These are phyloP conservation scores for Talinum fruticosum DNA, from an alignment of 148 eudicot species.

Conservation along the genomic window DNA sequence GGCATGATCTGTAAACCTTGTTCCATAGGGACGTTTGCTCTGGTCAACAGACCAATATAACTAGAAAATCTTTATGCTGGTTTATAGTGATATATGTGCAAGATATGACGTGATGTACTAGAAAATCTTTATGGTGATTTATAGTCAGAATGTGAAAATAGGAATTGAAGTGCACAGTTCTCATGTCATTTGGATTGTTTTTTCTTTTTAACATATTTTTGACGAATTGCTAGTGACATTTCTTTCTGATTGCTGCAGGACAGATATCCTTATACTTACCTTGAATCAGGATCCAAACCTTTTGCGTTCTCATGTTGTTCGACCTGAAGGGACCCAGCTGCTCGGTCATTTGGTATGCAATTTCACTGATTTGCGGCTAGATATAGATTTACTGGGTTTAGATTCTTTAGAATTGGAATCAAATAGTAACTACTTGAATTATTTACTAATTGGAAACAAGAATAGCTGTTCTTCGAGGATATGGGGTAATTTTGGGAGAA, in stretches of 20 bases:
- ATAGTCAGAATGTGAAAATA: too few species aligned
- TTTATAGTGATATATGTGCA: too few species aligned
- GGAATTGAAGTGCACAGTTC: too few species aligned
- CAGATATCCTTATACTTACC: conserved; percentile 90
- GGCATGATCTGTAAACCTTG: not conserved
- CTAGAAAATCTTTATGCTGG: too few species aligned
- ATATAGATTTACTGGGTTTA: not conserved
- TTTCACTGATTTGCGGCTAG: not conserved
- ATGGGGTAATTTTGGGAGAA: not conserved
- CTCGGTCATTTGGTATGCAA: conserved; percentile 86
- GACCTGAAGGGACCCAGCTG: conserved; percentile 70
- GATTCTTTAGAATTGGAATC: not conserved
- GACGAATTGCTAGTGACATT: conserved; percentile 14
- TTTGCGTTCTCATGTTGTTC: conserved; percentile 72
- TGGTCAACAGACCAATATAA: not conserved
- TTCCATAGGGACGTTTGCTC: not conserved
- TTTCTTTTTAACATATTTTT: not conserved
- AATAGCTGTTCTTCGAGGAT: not conserved
- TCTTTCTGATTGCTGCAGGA: conserved; percentile 78
- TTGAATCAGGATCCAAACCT: conserved; percentile 85
- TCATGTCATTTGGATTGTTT: too few species aligned
- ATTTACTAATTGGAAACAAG: not conserved
- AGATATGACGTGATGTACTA: too few species aligned
- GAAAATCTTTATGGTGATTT: too few species aligned
- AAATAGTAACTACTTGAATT: not conserved